Conservation (phyloP, 495 filamentous ascomycete genomes). For the Penicillium robsamsonii region DNA sequence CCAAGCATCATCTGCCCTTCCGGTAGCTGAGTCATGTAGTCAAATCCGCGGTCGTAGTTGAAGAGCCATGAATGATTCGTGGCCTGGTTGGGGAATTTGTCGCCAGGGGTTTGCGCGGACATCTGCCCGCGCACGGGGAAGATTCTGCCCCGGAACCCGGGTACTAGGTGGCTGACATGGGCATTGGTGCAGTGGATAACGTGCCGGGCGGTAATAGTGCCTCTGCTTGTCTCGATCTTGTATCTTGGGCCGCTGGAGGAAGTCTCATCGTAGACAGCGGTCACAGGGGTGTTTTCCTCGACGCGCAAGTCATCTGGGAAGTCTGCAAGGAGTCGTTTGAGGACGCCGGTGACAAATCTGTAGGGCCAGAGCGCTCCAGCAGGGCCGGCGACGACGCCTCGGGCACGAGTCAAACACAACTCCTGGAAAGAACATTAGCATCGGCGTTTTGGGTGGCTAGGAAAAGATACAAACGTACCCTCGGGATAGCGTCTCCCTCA, state of each 20-base stretch:
- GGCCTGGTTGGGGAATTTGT: conserved; percentile 31
- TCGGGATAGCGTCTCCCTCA: conserved; percentile 24
- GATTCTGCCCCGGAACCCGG: conserved; percentile 64
- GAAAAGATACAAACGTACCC: conserved; percentile 15
- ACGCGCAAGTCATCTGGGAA: conserved; percentile 55
- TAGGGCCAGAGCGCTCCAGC: conserved; percentile 72
- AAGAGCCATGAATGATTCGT: conserved; percentile 38
- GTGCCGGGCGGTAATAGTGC: conserved; percentile 53
- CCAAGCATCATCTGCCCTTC: conserved; percentile 64
- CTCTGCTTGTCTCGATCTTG: conserved; percentile 59
- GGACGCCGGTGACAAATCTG: conserved; percentile 65
- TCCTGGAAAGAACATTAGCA: conserved; percentile 12
- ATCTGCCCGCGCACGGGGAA: conserved; percentile 65
- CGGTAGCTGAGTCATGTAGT: conserved; percentile 74
- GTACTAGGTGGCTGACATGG: conserved; percentile 71
- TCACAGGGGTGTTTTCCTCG: conserved; percentile 71
- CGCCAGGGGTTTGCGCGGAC: conserved; percentile 60
- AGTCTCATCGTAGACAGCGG: conserved; percentile 28
- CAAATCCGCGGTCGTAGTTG: conserved; percentile 63
- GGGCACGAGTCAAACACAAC: conserved; percentile 42
- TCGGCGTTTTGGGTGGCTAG: background rate
- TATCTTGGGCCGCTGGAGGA: conserved; percentile 13
- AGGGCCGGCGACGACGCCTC: conserved; percentile 41
- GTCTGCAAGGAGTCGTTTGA: conserved; percentile 53
- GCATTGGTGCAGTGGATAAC: conserved; percentile 79